Evolutionary conservation across 768 basidiomycete genomes (phyloP).

Genomic region (Calocybe gangraenosa): DNA sequence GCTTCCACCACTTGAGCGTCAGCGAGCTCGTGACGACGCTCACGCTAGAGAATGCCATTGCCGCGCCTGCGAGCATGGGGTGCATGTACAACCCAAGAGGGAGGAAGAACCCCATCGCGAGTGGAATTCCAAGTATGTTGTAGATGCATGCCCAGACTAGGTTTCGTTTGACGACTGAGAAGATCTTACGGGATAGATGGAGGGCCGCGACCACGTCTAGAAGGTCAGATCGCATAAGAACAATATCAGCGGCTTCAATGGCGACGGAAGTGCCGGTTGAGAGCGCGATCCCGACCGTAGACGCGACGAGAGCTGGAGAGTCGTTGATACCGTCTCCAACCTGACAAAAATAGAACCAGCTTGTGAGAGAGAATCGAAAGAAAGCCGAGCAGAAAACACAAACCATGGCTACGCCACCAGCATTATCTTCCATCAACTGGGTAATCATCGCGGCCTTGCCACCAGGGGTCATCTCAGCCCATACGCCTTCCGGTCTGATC

Average conservation of each 20-base stretch:
- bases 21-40: conserved; percentile 92
- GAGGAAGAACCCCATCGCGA: conserved; percentile 96
- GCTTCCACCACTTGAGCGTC: conserved; percentile 79
- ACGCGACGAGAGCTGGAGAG: conserved; percentile 93
- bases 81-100: conserved; percentile 91
- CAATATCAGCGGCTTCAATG: conserved; percentile 96
- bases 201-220: conserved; percentile 97
- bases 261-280: conserved; percentile 96
- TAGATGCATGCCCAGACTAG: conserved; percentile 96
- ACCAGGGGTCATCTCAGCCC: conserved; percentile 91
- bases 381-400: conserved; percentile 16
- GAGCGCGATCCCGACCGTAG: conserved; percentile 94
- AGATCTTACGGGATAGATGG: conserved; percentile 84
- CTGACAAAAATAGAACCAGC: conserved; percentile 31
- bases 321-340: conserved; percentile 99
- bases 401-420: conserved; percentile 88
- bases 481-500: conserved; percentile 76
- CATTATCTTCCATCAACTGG: conserved; percentile 71
- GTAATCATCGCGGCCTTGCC: conserved; percentile 87
- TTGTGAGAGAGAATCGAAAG: background rate
- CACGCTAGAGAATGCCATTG: conserved; percentile 97
- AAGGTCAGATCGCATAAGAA: conserved; percentile 95
- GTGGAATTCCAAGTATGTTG: conserved; percentile 89
- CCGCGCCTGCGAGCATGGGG: conserved; percentile 97
- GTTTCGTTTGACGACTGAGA: conserved; percentile 87